Evolutionary conservation across 192 early-diverging fungal species (phyloP).

Genomic region (Gorgonomyces haynaldii): DNA sequence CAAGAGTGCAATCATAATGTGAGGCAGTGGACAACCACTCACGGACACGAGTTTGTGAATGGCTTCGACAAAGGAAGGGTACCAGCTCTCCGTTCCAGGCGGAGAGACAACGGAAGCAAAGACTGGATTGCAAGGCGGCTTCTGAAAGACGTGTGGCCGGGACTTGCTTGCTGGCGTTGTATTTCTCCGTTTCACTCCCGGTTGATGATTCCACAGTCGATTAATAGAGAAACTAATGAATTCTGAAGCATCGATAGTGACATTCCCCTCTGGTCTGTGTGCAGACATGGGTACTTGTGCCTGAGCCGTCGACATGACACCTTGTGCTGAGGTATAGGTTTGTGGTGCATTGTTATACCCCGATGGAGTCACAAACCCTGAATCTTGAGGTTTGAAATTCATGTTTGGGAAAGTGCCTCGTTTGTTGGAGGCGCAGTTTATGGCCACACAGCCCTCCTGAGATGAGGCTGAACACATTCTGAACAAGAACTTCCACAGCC

Average conservation of each 20-base stretch:
- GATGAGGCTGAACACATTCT: too few species aligned
- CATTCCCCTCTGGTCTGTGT: background rate
- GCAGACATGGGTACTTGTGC: too few species aligned
- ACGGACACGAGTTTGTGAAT: constrained; percentile 20
- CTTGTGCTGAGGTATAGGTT: too few species aligned
- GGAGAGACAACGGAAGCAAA: constrained; percentile 7
- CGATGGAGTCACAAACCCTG: too few species aligned
- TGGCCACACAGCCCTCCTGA: too few species aligned
- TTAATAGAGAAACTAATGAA: constrained; percentile 27
- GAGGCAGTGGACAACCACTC: constrained; percentile 11
- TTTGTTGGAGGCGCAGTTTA: too few species aligned
- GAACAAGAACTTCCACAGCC: too few species aligned
- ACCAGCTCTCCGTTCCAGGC: constrained; percentile 17
- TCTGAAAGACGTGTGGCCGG: constrained; percentile 1
- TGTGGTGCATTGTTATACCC: too few species aligned
- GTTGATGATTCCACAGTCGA: constrained; percentile 19
- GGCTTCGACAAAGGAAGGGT: constrained; percentile 14
- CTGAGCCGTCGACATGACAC: too few species aligned
- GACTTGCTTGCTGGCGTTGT: constrained; percentile 5
- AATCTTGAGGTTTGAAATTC: too few species aligned
- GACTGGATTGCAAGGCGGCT: background rate
- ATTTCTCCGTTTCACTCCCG: constrained; percentile 1
- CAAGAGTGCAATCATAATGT: constrained; percentile 20
- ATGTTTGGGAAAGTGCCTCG: too few species aligned
- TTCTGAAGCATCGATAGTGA: constrained; percentile 18